Conservation (phyloP, 169 alveolate species). For the Eimeria necatrix region DNA sequence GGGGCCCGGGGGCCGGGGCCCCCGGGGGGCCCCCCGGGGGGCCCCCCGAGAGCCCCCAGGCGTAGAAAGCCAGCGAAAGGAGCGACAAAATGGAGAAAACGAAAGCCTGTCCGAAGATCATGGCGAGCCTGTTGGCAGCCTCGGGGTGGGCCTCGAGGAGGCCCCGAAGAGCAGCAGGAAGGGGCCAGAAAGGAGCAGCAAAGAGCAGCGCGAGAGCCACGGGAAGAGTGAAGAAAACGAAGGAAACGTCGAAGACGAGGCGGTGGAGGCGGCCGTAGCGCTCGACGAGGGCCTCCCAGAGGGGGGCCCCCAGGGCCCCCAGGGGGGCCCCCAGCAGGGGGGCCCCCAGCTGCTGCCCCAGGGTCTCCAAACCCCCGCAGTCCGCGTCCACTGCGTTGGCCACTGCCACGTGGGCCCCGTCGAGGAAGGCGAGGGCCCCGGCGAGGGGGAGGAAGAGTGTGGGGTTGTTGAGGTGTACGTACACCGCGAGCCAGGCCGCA, state of each 20-base stretch:
- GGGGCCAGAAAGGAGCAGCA: not conserved
- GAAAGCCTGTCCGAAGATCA: not conserved
- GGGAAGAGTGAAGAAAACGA: constrained; percentile 78
- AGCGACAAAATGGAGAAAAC: not conserved
- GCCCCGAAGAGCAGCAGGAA: not conserved
- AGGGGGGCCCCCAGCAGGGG: constrained; percentile 72
- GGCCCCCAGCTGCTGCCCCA: constrained; percentile 80
- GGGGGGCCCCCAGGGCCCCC: not conserved
- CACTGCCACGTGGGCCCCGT: constrained; percentile 75
- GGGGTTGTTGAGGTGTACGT: not conserved
- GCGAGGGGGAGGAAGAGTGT: not conserved
- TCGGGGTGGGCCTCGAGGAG: not conserved
- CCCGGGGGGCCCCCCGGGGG: too few species aligned
- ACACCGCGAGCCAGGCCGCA: constrained; percentile 29
- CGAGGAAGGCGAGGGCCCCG: not conserved
- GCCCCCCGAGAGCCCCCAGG: too few species aligned
- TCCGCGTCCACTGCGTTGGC: constrained; percentile 85
- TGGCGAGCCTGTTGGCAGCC: not conserved
- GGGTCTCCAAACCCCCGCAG: constrained; percentile 86
- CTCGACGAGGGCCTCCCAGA: constrained; percentile 67
- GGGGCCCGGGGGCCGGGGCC: too few species aligned
- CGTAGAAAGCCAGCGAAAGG: not conserved
- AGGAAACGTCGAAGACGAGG: constrained; percentile 82
- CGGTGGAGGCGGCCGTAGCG: constrained; percentile 78
- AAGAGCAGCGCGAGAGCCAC: constrained; percentile 32